Base-by-base conservation (phyloP, 352 stramenopile species). In the Pythium monospermum region DNA sequence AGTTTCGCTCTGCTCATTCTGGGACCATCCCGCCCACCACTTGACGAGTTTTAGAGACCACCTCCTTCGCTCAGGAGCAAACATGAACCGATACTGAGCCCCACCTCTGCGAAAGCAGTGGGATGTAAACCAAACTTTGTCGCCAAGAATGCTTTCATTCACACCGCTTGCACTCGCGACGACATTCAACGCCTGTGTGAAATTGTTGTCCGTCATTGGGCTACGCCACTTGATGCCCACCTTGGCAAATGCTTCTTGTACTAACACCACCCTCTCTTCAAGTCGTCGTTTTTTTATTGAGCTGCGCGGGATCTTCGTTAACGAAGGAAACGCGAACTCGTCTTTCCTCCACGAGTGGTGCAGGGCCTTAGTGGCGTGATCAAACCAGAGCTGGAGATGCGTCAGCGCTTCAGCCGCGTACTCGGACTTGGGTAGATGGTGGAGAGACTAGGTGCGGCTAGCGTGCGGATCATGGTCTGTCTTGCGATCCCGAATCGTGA, bases 51-150 rank as follows among this genome's bases (percentile, higher is more conserved):
- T 69, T 10, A 69, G 28, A n/a, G 49, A 50, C 48, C 51, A 65
- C 1, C 51, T 4, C 1, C 40, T 3, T 5, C 52, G 25, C 12
- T 50, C 33, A 3, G 46, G 48, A 13, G 47, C 61, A 50, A 64
- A 65, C 47, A 69, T 69, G 16, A 65, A 69, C 2, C 39, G 21
- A 23, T 65, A 61, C 23, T 65, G 55, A 2, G 56, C 55, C 2
- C 42, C 45, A 13, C 60, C 49, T 27, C 49, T 19, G 18, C 35
- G 43, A 31, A 49, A 40, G 39, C 23, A 52, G n/a, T 53, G 46
- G 0, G 21, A 4, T 2, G 46, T 53, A 23, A 53, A 43, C 46
- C 35, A 53, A 25, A 53, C 33, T 2, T 40, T 10, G 1, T 53
- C 18, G 2, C 46, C 32, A 4, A 43, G 19, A 4, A 53, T 25